phyloP scores from a whole-genome alignment of 495 filamentous ascomycete genomes.

The Aspergillus diversus region DNA sequence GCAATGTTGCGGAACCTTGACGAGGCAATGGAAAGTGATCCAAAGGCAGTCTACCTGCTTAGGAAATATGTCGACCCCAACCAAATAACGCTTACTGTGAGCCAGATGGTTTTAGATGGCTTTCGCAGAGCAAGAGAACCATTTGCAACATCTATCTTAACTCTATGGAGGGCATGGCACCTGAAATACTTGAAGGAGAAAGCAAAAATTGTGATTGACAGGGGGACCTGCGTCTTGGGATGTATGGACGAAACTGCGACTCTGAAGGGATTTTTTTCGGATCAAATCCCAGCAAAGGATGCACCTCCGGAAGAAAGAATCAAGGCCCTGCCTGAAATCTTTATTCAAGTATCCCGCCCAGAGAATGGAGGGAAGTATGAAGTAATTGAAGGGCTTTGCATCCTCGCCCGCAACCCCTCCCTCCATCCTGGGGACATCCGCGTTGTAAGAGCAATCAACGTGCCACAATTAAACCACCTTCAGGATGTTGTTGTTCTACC shows the following conservation, averaged over 20 bases:
- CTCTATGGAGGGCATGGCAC: slow-evolving; percentile 81
- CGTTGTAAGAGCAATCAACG: slow-evolving; percentile 82
- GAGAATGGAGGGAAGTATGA: slow-evolving; percentile 55
- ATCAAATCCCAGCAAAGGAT: slow-evolving; percentile 26
- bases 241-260: slow-evolving; percentile 82
- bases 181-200: slow-evolving; percentile 90
- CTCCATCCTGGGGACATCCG: slow-evolving; percentile 93
- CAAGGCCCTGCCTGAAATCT: slow-evolving; percentile 77
- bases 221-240: slow-evolving; percentile 88
- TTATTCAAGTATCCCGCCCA: slow-evolving; percentile 71
- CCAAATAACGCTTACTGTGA: slow-evolving; percentile 72
- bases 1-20: slow-evolving; percentile 67
- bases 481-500: slow-evolving; percentile 87
- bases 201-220: slow-evolving; percentile 77
- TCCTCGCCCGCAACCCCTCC: slow-evolving; percentile 90
- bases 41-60: slow-evolving; percentile 66
- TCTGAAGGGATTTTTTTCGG: slow-evolving; percentile 67
- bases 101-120: slow-evolving; percentile 74
- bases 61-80: slow-evolving; percentile 83
- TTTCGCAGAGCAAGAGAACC: slow-evolving; percentile 80
- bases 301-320: slow-evolving; percentile 39
- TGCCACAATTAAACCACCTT: slow-evolving; percentile 71
- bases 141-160: slow-evolving; percentile 75
- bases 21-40: slow-evolving; percentile 65
- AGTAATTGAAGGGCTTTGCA: slow-evolving; percentile 76